Evolutionary conservation across 257 asterid species (phyloP), one percentile per base, ranked within the genome.

Genomic region (Osmanthus fragrans): DNA sequence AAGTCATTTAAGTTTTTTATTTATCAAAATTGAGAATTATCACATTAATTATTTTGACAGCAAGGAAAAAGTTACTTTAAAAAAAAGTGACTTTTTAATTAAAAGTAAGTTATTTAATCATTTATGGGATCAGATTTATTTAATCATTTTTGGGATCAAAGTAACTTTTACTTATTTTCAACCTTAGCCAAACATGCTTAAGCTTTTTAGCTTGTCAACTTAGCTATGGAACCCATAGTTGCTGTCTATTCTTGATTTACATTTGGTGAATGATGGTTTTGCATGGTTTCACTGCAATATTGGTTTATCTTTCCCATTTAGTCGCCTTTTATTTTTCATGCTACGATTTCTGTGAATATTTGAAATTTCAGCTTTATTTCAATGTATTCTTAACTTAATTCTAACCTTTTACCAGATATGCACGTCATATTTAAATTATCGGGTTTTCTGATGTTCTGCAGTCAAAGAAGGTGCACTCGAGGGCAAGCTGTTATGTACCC

Each of bases 391-490:
- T 49, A 16, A 49, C 54, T 54, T 54, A 6, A 51, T 54, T 54
- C 64, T 54, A 5, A n/a, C 27, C 36, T 54, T 47, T 67, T 51
- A 73, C 33, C 32, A 25, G 19, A 5, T 67, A 36, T 29, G 77
- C 73, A n/a, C 36, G 4, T 42, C 29, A 58, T 23, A 3, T 36
- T 32, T 12, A 23, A 27, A 75, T 54, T 21, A 25, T 29, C 21
- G 33, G 18, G 30, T 74, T 68, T 51, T 58, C 47, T 73, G 51
- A 71, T 33, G 16, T 33, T 75, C 2, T 74, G 47, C 92, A 93
- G 99, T 93, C 19, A 90, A 84, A 88, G 98, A 93, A 80, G 99
- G 98, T 72, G 92, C 87, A 49, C 78, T 93, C 70, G 98, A 93
- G 88, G 99, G 98, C 29, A 95, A 93, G 90, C 93, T 96, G 73